Percentiles rank a stretch among this genome's conserved stretches.
Conservation (phyloP, 495 filamentous ascomycete species). For the Aspergillus olivimuriae region DNA sequence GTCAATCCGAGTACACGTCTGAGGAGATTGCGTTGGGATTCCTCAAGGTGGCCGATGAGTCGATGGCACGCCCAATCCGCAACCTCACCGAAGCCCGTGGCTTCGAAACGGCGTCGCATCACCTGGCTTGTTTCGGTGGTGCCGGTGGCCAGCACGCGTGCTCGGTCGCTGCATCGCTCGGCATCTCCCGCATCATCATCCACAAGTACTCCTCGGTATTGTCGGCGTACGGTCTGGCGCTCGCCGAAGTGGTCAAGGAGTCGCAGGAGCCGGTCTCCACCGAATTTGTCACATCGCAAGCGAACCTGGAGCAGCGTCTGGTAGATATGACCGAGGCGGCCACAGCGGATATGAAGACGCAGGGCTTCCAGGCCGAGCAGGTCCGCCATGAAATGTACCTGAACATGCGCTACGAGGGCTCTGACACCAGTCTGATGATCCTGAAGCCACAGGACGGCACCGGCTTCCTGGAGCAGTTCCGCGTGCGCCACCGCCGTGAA, state of each 20-base stretch:
- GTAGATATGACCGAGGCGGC: slow-evolving; percentile 24
- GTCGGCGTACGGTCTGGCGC: slow-evolving; percentile 47
- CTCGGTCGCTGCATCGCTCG: slow-evolving; percentile 43
- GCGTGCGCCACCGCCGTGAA: slow-evolving; percentile 42
- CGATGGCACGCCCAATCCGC: slow-evolving; percentile 50
- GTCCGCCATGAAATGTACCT: slow-evolving; percentile 45
- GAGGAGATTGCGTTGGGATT: slow-evolving; percentile 80
- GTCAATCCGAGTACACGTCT: slow-evolving; percentile 62
- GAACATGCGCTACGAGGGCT: slow-evolving; percentile 50
- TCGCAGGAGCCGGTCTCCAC: slow-evolving; percentile 43
- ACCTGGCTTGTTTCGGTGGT: slow-evolving; percentile 49
- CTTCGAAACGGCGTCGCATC: slow-evolving; percentile 43
- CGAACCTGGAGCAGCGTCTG: slow-evolving; percentile 28
- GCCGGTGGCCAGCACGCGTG: slow-evolving; percentile 51
- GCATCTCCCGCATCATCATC: slow-evolving; percentile 48
- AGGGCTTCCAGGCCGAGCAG: slow-evolving; percentile 34
- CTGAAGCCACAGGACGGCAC: slow-evolving; percentile 31
- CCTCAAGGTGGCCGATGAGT: slow-evolving; percentile 48
- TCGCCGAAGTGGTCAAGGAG: slow-evolving; percentile 49
- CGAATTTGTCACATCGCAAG: slow-evolving; percentile 28
- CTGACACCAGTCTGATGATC: slow-evolving; percentile 49
- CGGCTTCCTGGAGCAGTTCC: slow-evolving; percentile 40
- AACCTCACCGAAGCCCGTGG: slow-evolving; percentile 47
- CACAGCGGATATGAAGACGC: slow-evolving; percentile 30
- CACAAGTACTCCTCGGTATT: slow-evolving; percentile 48